Base-by-base conservation (phyloP, 2,329 filamentous ascomycete genomes). In the Botrytis hyacinthi region DNA sequence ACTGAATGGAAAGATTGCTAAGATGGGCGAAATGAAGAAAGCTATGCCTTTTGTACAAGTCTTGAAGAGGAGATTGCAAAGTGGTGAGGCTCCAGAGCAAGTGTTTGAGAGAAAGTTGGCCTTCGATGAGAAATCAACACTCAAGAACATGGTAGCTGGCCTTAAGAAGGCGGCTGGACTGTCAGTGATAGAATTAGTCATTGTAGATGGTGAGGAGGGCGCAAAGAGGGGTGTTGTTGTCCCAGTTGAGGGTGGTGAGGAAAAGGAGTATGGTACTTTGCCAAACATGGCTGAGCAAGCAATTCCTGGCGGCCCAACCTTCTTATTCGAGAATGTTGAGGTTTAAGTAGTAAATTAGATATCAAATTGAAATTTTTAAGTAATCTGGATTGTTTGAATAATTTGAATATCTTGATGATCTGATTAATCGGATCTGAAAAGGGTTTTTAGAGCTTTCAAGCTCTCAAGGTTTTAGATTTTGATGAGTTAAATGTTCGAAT, bases 31-130 rank as follows among this genome's bases (percentile, higher is more conserved):
- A 84, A 94, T 94, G 88, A 99, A 98, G 89, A 96, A 97, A 85
- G 95, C 94, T 3, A 98, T 98, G 95, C 96, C 96, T 0, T 98
- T 98, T 80, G 91, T 98, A 68, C 95, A 98, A 84, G 84, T 82
- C 10, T 85, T 98, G 74, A 98, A 98, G 91, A 93, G 89, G 82
- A 90, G 93, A 70, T 88, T 99, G 73, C 86, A 94, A 73, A 86
- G 87, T 68, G 92, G 93, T 75, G 90, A 95, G 83, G 84, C 86
- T 22, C 84, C 89, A 2, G 85, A 88, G 37, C 86, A 84, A 3
- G 93, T 98, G 16, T 91, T 98, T 80, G 90, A 95, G 81, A 88
- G 94, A 77, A 93, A 95, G 83, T 86, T 99, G 75, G 87, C 89
- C 1, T 99, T 98, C 82, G 91, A 98, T 79, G 96, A 99, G 86